phyloP scores from a whole-genome alignment of 495 filamentous ascomycete species.

The Penicillium lagena region DNA sequence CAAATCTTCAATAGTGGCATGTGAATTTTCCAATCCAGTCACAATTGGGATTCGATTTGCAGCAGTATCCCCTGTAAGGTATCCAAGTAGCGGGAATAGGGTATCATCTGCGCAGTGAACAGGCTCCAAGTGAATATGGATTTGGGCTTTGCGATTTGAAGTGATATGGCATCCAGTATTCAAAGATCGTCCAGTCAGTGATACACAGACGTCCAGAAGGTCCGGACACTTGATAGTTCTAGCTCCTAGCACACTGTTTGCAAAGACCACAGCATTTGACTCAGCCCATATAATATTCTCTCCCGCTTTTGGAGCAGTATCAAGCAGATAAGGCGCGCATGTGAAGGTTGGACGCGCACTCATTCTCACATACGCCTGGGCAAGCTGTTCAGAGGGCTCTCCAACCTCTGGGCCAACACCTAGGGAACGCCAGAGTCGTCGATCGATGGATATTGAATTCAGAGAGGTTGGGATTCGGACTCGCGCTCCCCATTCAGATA shows the following conservation, averaged over 20 bases:
- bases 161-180: constrained; percentile 13
- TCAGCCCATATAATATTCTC: constrained; percentile 24
- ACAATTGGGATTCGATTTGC: constrained; percentile 16
- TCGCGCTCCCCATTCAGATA: constrained; percentile 14
- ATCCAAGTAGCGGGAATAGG: constrained; percentile 23
- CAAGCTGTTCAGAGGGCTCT: constrained; percentile 12
- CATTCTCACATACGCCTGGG: constrained; percentile 18
- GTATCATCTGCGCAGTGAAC: constrained; percentile 9
- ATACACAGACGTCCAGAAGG: constrained; percentile 24
- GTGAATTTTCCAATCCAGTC: constrained; percentile 10
- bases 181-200: constrained; percentile 21
- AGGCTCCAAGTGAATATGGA: constrained; percentile 5
- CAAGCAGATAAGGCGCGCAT: constrained; percentile 25
- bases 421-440: constrained; percentile 14
- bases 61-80: constrained; percentile 12
- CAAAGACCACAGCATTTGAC: constrained; percentile 28
- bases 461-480: constrained; percentile 21
- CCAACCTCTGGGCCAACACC: constrained; percentile 13
- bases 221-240: constrained; percentile 27
- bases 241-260: constrained; percentile 25
- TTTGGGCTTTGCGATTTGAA: constrained; percentile 3
- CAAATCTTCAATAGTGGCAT: constrained; percentile 11
- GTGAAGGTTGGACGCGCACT: constrained; percentile 26
- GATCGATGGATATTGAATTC: constrained; percentile 30
- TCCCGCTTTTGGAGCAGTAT: constrained; percentile 13